Conservation (phyloP, 352 stramenopile genomes). For the Phytophthora litchii region DNA sequence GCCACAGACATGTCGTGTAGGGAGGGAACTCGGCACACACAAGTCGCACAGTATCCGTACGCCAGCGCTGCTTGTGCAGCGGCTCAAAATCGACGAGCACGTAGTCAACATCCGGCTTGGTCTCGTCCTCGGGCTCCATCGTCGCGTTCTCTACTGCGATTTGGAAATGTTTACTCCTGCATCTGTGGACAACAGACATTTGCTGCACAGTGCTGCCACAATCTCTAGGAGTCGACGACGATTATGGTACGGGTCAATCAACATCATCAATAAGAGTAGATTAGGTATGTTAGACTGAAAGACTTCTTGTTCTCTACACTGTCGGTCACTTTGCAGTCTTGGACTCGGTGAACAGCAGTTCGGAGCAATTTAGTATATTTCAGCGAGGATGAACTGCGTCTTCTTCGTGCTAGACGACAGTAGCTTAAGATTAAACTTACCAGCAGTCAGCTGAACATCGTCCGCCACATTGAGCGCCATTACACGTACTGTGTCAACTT, state of each 20-base stretch:
- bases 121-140: conserved; percentile 7
- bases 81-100: conserved; percentile 57
- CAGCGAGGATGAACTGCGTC: conserved; percentile 30
- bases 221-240: too few relatives aligned
- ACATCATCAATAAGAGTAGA: background rate
- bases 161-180: conserved; percentile 11
- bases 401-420: conserved; percentile 23
- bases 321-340: background rate
- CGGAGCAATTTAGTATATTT: conserved; percentile 23
- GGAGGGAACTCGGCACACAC: conserved; percentile 46
- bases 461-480: conserved; percentile 27
- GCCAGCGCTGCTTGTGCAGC: conserved; percentile 53
- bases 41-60: conserved; percentile 37
- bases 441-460: conserved; percentile 21
- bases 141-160: conserved; percentile 7
- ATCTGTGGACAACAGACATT: too few relatives aligned
- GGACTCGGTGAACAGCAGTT: background rate
- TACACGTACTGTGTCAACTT: conserved; percentile 12
- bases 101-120: conserved; percentile 30
- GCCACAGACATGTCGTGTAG: conserved; percentile 45
- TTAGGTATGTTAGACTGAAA: conserved; percentile 1
- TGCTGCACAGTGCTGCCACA: too few relatives aligned
- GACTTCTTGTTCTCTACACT: background rate
- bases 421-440: conserved; percentile 30
- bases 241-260: too few relatives aligned